Base-by-base conservation (phyloP, 2,329 filamentous ascomycete genomes). In the Claviceps capensis region DNA sequence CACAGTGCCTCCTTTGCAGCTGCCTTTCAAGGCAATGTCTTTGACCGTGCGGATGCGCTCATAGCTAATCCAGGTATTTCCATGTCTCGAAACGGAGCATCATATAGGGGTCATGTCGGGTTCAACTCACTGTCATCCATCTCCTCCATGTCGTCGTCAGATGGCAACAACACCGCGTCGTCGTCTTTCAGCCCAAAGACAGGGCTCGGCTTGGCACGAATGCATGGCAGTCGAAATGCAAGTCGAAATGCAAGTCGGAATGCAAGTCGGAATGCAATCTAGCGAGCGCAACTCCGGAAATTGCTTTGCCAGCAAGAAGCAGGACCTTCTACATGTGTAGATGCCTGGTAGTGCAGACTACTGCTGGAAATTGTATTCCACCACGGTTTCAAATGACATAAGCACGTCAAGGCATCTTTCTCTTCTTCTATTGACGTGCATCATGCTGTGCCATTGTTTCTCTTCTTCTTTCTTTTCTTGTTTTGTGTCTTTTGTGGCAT, bases 31-130 rank as follows among this genome's bases (percentile, higher is more conserved):
- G 76, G 78, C 11, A 72, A 78, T 56, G 75, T 81, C n/a, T 81
- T 81, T 61, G 76, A 81, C 58, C 69, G 78, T 17, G 78, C 78
- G 0, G 78, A 81, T 51, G 71, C 77, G 6, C 67, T 81, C 46
- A 76, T 81, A 55, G 74, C 74, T 4, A 76, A 75, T 61, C 75
- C 75, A n/a, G 77, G 77, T 16, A 68, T 79, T 36, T 75, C 73
- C n/a, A 74, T 80, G 71, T 73, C 72, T 22, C 72, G 77, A n/a
- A 67, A 65, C n/a, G 72, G 71, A 19, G 71, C 68, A 11, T 69
- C 74, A 64, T 66, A 65, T n/a, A 66, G 67, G 51, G 69, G 68
- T 4, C 68, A 69, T 47, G 65, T 66, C 36, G 67, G 66, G 37
- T 64, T 68, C 52, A 68, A 63, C 54, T 69, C 67, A 13, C 51